Evolutionary conservation across 202 grass and related monocot species (phyloP).

Genomic region (Bolboschoenoplectus hybrid): DNA sequence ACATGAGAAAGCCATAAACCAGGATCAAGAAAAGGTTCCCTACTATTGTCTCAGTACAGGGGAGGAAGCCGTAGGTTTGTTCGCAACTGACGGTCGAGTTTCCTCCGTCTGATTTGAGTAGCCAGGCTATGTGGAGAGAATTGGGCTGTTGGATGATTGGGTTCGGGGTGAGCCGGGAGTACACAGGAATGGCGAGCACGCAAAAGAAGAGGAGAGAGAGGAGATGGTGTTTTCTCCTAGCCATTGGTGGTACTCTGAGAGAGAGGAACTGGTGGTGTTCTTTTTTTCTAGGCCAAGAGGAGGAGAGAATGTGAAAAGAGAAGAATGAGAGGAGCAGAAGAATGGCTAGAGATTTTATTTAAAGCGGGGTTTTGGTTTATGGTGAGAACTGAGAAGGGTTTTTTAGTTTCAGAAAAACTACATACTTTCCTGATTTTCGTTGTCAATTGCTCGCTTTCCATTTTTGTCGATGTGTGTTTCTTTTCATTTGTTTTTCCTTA

Average conservation of each 20-base stretch:
- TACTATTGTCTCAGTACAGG: conserved; percentile 59
- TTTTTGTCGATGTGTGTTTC: neutral
- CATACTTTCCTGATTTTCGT: neutral
- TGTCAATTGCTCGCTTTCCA: neutral
- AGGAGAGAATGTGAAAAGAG: neutral
- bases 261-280: neutral
- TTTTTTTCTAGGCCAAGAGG: neutral
- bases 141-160: neutral
- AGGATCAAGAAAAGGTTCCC: conserved; percentile 84
- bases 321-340: neutral
- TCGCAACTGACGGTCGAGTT: conserved; percentile 46
- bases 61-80: conserved; percentile 86
- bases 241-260: conserved; percentile 2
- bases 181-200: neutral
- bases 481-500: neutral
- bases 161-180: neutral
- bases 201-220: conserved; percentile 39
- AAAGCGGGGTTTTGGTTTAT: neutral
- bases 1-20: conserved; percentile 92
- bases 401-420: neutral
- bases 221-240: conserved; percentile 19
- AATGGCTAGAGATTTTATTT: neutral
- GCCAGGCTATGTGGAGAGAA: conserved; percentile 29
- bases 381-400: neutral
- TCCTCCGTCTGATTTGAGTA: conserved; percentile 8